A percentile compares a stretch with the other conserved stretches of the same genome.
These are phyloP conservation scores for Chaetomiaceae sp. DNA, from an alignment of 2,329 filamentous ascomycete genomes.

Conservation along the genomic window DNA sequence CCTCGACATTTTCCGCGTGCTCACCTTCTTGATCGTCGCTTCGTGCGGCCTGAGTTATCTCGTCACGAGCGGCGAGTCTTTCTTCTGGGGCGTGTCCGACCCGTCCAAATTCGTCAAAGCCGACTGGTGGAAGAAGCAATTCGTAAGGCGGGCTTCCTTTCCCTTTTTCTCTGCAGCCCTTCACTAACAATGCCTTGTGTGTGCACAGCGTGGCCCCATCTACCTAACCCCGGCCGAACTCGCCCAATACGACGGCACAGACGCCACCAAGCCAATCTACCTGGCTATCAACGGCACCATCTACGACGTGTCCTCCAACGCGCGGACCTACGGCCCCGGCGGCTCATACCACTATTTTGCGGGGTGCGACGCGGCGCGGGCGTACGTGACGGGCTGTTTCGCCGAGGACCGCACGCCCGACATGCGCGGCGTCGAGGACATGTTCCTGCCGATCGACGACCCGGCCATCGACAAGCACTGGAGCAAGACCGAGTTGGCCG, in stretches of 20 bases:
- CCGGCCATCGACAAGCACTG: slow-evolving; percentile 57
- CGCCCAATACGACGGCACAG: slow-evolving; percentile 68
- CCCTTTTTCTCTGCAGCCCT: background rate
- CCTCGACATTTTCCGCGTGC: slow-evolving; percentile 65
- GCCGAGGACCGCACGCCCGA: slow-evolving; percentile 78
- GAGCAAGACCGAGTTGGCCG: slow-evolving; percentile 49
- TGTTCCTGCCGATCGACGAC: slow-evolving; percentile 68
- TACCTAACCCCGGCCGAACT: slow-evolving; percentile 74
- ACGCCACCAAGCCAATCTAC: slow-evolving; percentile 75
- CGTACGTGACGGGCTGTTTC: slow-evolving; percentile 92
- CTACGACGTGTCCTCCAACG: slow-evolving; percentile 72
- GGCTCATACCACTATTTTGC: slow-evolving; percentile 85
- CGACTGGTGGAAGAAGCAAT: slow-evolving; percentile 54
- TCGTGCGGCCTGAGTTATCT: slow-evolving; percentile 72
- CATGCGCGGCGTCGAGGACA: slow-evolving; percentile 79
- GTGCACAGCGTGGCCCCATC: slow-evolving; percentile 57
- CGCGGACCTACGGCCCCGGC: slow-evolving; percentile 72
- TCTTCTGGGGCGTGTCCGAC: slow-evolving; percentile 62
- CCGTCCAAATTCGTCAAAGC: slow-evolving; percentile 57
- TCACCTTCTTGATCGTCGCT: slow-evolving; percentile 62
- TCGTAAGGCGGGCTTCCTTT: slow-evolving; percentile 45
- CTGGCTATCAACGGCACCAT: slow-evolving; percentile 84
- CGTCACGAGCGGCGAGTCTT: slow-evolving; percentile 64
- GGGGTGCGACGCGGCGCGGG: slow-evolving; percentile 79
- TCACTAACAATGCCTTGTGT: no score